Evolutionary conservation across 345 rosid genomes (phyloP).

Genomic region (Moringa oleifera): DNA sequence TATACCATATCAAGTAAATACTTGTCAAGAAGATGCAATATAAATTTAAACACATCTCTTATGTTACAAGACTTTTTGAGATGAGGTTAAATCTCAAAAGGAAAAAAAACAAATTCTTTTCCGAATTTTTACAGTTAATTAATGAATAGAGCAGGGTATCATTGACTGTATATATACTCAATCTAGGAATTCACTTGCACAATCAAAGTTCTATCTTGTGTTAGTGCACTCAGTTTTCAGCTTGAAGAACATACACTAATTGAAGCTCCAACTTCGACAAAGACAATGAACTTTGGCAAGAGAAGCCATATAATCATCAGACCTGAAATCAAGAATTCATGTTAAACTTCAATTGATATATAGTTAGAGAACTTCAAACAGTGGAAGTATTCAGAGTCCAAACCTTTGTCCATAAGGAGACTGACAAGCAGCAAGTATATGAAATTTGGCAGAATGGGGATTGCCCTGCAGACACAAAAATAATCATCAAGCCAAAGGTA

Average conservation of each 20-base stretch:
- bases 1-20: too few relatives aligned
- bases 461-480: constrained; percentile 45
- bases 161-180: too few relatives aligned
- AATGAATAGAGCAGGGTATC: too few relatives aligned
- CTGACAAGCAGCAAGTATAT: constrained; percentile 48
- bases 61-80: too few relatives aligned
- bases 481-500: not conserved
- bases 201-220: too few relatives aligned
- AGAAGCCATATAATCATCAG: constrained; percentile 83
- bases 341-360: not conserved
- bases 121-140: too few relatives aligned
- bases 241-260: not conserved
- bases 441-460: constrained; percentile 57
- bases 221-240: too few relatives aligned
- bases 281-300: constrained; percentile 80
- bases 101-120: too few relatives aligned
- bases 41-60: too few relatives aligned
- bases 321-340: constrained; percentile 41
- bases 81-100: too few relatives aligned
- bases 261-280: constrained; percentile 58
- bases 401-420: constrained; percentile 82
- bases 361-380: not conserved
- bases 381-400: constrained; percentile 8
- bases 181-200: too few relatives aligned
- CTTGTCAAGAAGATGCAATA: too few relatives aligned